Percentiles rank a stretch among this genome's conserved stretches.
phyloP scores from a whole-genome alignment of 495 filamentous ascomycete genomes.

The Mytilinidion resinicola region DNA sequence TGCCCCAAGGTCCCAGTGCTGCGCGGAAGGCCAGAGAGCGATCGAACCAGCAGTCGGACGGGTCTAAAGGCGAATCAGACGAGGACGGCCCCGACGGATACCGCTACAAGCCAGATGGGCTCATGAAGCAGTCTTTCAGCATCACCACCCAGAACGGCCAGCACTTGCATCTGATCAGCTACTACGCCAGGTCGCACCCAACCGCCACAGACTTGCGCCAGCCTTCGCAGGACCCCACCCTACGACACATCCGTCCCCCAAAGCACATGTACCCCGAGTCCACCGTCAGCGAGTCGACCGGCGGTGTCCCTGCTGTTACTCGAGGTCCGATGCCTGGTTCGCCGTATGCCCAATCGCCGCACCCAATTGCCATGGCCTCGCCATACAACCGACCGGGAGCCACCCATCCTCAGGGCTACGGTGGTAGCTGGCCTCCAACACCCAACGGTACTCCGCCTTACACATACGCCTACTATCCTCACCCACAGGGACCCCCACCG shows the following conservation, averaged over 20 bases:
- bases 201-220: constrained; percentile 62
- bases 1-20: constrained; percentile 20
- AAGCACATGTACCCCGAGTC: constrained; percentile 97
- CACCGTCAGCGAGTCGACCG: constrained; percentile 72
- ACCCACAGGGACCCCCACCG: constrained; percentile 3
- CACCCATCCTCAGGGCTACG: constrained; percentile 1
- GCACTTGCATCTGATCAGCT: constrained; percentile 94
- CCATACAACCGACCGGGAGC: constrained; percentile 22
- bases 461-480: constrained; percentile 13
- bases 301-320: constrained; percentile 59
- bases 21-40: constrained; percentile 3
- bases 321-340: constrained; percentile 56
- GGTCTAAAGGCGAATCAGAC: constrained; percentile 35
- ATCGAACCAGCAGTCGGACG: constrained; percentile 8
- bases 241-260: constrained; percentile 74
- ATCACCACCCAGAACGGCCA: constrained; percentile 87
- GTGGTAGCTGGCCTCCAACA: constrained; percentile 5
- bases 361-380: constrained; percentile 41
- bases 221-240: constrained; percentile 70
- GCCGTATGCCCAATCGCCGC: constrained; percentile 47
- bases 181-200: constrained; percentile 74
- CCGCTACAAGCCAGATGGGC: constrained; percentile 89
- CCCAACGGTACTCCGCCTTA: constrained; percentile 18
- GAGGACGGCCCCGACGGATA: constrained; percentile 88
- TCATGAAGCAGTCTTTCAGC: constrained; percentile 99